Base-by-base conservation (phyloP, 139 green algal genomes). In the Chlamydomonas incerta region DNA sequence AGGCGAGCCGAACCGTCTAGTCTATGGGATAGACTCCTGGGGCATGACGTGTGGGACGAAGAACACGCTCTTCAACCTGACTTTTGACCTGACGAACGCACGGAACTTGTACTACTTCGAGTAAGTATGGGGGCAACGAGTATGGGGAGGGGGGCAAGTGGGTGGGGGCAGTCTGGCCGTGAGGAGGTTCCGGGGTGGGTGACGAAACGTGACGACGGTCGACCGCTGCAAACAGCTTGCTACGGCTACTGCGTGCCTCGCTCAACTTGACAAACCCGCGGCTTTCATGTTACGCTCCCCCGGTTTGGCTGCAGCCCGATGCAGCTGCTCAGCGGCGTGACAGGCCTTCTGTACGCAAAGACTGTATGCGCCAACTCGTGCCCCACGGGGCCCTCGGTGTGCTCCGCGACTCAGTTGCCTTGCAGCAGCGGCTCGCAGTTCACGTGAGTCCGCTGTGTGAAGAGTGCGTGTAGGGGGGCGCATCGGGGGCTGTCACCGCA, bases 31-130 rank as follows among this genome's bases (percentile, higher is more conserved):
- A 31, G 95, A 97, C 83, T 95, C 94, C 0, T 93, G 89, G 35
- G 95, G 95, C 15, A 88, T 95, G 74, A 79, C 93, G 0, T 97
- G 94, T 79, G 94, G 93, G 9, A 80, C 76, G 5, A 77, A 90
- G 31, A 95, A 93, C 74, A 85, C 80, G 0, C 90, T 88, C 81
- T 76, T 89, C 47, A 87, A 92, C 37, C 35, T 41, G 47, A 81
- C 55, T 9, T 86, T 90, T 41, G 92, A 96, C 80, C 83, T 96
- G 1, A 87, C 67, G 1, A 60, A 88, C 55, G 58, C 73, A 20
- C 92, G 89, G 24, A 97, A 96, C 86, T 60, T 96, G 31, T 95
- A 96, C 79, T 96, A 94, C 69, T 74, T 96, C 14, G 93, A 97
- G 77, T 84, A 26, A 66, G 77, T 74, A 60, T 1, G n/a, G 68